These are phyloP conservation scores for Suillus variegatus DNA, from an alignment of 768 basidiomycete species.

Conservation along the genomic window DNA sequence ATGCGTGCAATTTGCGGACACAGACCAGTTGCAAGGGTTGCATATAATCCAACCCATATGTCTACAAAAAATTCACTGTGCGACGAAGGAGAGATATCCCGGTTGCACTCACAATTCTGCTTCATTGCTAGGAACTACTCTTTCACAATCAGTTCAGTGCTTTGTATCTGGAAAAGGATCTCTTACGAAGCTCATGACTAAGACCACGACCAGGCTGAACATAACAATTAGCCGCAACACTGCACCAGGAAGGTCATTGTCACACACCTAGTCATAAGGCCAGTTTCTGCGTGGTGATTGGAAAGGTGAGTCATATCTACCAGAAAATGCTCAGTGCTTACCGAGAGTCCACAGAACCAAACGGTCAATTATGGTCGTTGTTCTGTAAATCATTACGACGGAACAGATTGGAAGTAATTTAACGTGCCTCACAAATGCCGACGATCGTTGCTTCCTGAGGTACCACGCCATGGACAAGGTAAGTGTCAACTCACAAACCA, in stretches of 20 bases:
- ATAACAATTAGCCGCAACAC: not conserved
- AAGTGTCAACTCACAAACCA: constrained; percentile 3
- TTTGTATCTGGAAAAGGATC: not conserved
- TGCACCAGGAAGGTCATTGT: not conserved
- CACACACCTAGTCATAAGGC: constrained; percentile 4
- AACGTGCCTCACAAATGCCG: not conserved
- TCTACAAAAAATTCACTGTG: not conserved
- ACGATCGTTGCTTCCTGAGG: constrained; percentile 1
- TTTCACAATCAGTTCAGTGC: not conserved
- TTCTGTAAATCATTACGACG: not conserved
- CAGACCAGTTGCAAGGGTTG: constrained; percentile 1
- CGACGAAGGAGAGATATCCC: not conserved
- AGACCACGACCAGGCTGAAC: not conserved
- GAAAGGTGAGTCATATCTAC: not conserved
- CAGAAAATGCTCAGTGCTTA: not conserved
- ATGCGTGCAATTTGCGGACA: not conserved
- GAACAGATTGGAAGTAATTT: not conserved
- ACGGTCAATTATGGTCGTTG: not conserved
- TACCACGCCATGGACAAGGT: constrained; percentile 1
- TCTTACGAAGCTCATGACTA: not conserved
- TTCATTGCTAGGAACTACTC: constrained; percentile 5
- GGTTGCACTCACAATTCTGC: constrained; percentile 1
- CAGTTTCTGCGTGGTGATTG: constrained; percentile 1
- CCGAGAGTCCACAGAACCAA: constrained; percentile 8
- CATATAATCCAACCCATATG: constrained; percentile 7